A percentile compares a stretch with the other conserved stretches of the same genome.
Evolutionary conservation across 345 rosid genomes (phyloP).

Genomic region (Gynandropsis gynandra): DNA sequence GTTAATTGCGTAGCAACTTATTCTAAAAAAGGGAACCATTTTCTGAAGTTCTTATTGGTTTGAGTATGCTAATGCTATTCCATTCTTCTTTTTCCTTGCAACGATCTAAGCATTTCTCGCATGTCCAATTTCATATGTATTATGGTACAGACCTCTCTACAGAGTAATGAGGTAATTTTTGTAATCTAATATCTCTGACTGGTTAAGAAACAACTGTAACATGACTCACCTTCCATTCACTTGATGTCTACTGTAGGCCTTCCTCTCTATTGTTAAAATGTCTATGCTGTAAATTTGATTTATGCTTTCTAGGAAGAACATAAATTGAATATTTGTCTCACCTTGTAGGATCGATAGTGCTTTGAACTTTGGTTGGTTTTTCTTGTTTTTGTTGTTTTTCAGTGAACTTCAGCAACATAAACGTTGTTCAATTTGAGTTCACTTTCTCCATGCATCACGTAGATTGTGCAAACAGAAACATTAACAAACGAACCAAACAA

Average conservation of each 20-base stretch:
- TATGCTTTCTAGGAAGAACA: background rate
- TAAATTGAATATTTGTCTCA: constrained; percentile 11
- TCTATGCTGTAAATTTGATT: background rate
- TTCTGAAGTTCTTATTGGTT: constrained; percentile 5
- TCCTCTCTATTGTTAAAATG: too few relatives aligned
- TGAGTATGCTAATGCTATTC: constrained; percentile 6
- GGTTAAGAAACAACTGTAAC: background rate
- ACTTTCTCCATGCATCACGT: too few relatives aligned
- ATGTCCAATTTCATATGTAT: constrained; percentile 74
- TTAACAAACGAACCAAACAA: too few relatives aligned
- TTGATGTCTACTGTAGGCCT: too few relatives aligned
- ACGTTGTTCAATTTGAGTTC: too few relatives aligned
- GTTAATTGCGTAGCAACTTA: background rate
- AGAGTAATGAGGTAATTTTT: constrained; percentile 75
- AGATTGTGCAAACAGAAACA: too few relatives aligned
- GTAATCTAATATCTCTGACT: background rate
- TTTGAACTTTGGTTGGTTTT: constrained; percentile 89
- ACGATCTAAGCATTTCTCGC: constrained; percentile 74
- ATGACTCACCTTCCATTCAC: background rate
- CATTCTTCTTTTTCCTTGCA: constrained; percentile 68
- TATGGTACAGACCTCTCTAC: constrained; percentile 98
- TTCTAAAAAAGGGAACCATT: background rate
- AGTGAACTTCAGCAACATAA: too few relatives aligned
- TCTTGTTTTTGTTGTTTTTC: too few relatives aligned
- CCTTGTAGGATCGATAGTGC: constrained; percentile 95